These are phyloP conservation scores for Craspedostauros australis DNA, from an alignment of 108 stramenopile species.

Conservation along the genomic window DNA sequence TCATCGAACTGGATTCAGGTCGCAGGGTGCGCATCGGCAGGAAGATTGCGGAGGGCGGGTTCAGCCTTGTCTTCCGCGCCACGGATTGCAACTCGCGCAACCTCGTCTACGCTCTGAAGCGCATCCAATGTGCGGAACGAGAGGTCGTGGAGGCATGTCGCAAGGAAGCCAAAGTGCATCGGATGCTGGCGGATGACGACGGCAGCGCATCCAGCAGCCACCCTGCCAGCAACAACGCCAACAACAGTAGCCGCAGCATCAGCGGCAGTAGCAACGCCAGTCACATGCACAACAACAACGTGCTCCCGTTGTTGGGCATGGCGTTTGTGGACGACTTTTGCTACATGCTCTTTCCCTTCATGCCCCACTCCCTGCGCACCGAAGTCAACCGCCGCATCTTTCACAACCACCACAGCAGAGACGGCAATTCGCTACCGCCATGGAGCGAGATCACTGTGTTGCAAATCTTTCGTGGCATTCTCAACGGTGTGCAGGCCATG, in stretches of 20 bases:
- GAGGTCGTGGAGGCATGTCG: constrained; percentile 50
- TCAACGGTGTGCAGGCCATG: constrained; percentile 48
- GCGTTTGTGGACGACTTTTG: constrained; percentile 22
- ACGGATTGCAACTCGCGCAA: constrained; percentile 8
- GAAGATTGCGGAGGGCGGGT: constrained; percentile 79
- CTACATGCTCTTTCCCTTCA: constrained; percentile 80
- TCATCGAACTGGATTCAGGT: constrained; percentile 41
- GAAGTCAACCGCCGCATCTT: constrained; percentile 63
- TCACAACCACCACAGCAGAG: background rate
- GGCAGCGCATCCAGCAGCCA: constrained; percentile 5
- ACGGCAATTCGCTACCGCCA: constrained; percentile 3
- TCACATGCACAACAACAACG: constrained; percentile 21
- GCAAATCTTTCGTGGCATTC: constrained; percentile 44
- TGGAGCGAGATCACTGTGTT: constrained; percentile 35
- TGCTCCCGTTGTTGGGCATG: constrained; percentile 36
- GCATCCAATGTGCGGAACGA: constrained; percentile 48
- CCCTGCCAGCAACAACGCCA: constrained; percentile 28
- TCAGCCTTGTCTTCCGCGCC: constrained; percentile 59
- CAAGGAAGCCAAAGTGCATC: constrained; percentile 69
- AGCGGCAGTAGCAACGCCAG: constrained; percentile 26
- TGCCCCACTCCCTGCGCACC: constrained; percentile 46
- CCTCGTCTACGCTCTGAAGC: constrained; percentile 62
- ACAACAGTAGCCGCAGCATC: no score
- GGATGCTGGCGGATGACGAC: constrained; percentile 11
- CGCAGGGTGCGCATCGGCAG: constrained; percentile 38